These are phyloP conservation scores for Penicillium sp. DNA, from an alignment of 2,329 filamentous ascomycete species.

Conservation along the genomic window DNA sequence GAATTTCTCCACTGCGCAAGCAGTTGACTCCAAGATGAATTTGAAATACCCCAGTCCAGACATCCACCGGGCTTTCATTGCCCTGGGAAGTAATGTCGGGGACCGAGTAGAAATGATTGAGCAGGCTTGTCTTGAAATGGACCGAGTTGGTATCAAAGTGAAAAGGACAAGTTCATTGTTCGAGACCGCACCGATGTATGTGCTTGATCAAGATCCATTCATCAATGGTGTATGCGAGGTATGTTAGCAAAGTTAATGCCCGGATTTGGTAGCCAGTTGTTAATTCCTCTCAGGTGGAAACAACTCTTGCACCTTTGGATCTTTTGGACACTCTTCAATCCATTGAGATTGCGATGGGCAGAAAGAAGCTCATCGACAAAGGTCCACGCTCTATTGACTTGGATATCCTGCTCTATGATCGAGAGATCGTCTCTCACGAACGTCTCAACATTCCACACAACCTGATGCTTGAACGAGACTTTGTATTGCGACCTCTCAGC, in stretches of 20 bases:
- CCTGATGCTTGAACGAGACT: slow-evolving; percentile 80
- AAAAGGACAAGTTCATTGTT: slow-evolving; percentile 77
- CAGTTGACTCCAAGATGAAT: slow-evolving; percentile 11
- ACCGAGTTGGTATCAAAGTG: slow-evolving; percentile 61
- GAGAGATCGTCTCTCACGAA: slow-evolving; percentile 56
- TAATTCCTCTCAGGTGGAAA: slow-evolving; percentile 58
- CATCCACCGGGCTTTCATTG: slow-evolving; percentile 60
- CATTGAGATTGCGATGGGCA: slow-evolving; percentile 71
- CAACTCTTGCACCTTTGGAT: slow-evolving; percentile 61
- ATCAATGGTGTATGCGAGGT: slow-evolving; percentile 91
- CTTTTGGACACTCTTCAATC: slow-evolving; percentile 72
- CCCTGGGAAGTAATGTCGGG: slow-evolving; percentile 85
- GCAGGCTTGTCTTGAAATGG: slow-evolving; percentile 69
- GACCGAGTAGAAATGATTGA: slow-evolving; percentile 80
- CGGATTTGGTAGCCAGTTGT: neutral
- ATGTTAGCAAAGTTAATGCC: slow-evolving; percentile 27
- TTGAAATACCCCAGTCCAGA: slow-evolving; percentile 1
- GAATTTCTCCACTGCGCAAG: slow-evolving; percentile 16
- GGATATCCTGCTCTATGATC: slow-evolving; percentile 77
- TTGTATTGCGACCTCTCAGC: slow-evolving; percentile 78
- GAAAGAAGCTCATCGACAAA: slow-evolving; percentile 80
- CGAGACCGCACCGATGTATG: slow-evolving; percentile 96
- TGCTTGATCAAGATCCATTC: slow-evolving; percentile 77
- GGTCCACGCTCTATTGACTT: slow-evolving; percentile 90
- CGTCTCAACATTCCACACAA: slow-evolving; percentile 77